Base-by-base conservation (phyloP, 345 rosid genomes). In the Brassica carinata region DNA sequence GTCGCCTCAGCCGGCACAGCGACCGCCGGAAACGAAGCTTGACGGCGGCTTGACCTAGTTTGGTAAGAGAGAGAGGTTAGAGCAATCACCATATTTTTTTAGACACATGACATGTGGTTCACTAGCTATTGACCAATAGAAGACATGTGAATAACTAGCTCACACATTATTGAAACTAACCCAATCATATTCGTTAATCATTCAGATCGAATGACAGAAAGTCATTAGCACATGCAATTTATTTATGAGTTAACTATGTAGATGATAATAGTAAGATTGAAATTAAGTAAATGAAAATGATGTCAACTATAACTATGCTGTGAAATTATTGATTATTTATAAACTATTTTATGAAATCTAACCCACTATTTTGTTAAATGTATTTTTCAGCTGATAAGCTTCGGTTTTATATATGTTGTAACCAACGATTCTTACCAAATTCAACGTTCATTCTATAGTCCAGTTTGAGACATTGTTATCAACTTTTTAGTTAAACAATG, bases 121-220 rank as follows among this genome's bases (percentile, higher is more conserved):
- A 79, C 11, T 74, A 79, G 70, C 18, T 61, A 69, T 74, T 79
- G 83, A 79, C 83, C 77, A 53, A 53, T n/a, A 5, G n/a, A 61
- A 68, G 74, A 67, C 78, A 33, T 79, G 78, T 79, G 74, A 61
- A 45, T 43, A 73, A 73, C 69, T 79, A 67, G n/a, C 78, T 43
- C 64, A 0, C 64, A 45, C 78, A 74, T 74, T 33, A 74, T 61
- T 79, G 78, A 62, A 45, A 61, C 74, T 19, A 68, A 30, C 31
- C n/a, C 51, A 57, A 31, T 72, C 75, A 57, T 66, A 66, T 66
- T 66, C 71, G 51, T 63, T 77, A 70, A 45, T 77, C 33, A 76
- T 77, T 77, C 30, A n/a, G 5, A 64, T 26, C 31, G 15, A 71
- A 71, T 64, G 67, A 27, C 17, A 65, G 15, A 72, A 72, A 26